phyloP scores from a whole-genome alignment of 495 filamentous ascomycete genomes.

The Pyrenula aspistea region DNA sequence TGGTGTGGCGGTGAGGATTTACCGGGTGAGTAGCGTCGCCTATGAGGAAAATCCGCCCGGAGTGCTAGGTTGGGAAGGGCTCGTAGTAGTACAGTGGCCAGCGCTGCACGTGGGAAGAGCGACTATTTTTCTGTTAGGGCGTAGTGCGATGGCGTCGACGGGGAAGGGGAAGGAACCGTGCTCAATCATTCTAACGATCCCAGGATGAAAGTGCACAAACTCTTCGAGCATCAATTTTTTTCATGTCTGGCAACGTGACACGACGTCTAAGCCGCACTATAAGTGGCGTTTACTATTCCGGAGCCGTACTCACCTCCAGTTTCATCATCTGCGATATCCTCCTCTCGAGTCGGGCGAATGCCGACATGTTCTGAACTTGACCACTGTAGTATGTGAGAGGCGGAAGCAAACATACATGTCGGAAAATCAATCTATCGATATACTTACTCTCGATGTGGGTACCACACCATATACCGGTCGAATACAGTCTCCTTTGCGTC shows the following conservation, averaged over 20 bases:
- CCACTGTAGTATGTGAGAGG: conserved; percentile 11
- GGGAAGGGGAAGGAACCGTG: conserved; percentile 3
- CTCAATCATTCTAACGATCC: conserved; percentile 6
- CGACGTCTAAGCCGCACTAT: too few species aligned
- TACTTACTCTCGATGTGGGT: conserved; percentile 22
- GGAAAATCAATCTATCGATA: not conserved
- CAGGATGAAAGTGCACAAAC: conserved; percentile 12
- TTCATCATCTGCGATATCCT: not conserved
- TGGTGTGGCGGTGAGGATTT: not conserved
- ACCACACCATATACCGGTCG: conserved; percentile 16
- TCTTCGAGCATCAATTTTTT: conserved; percentile 10
- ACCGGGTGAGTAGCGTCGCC: not conserved
- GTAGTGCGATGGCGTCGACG: not conserved
- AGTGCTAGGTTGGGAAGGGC: not conserved
- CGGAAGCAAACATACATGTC: too few species aligned
- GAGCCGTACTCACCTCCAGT: not conserved
- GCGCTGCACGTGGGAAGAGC: not conserved
- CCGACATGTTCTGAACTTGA: conserved; percentile 31
- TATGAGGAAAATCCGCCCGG: not conserved
- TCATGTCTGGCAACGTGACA: conserved; percentile 1
- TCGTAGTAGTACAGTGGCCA: not conserved
- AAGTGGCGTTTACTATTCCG: not conserved
- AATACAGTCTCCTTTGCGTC: conserved; percentile 5
- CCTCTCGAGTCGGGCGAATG: conserved; percentile 16
- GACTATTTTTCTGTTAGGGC: not conserved